Percentiles rank a stretch among this genome's conserved stretches.
Evolutionary conservation across 2,329 filamentous ascomycete species (phyloP).

Genomic region (Didymella pomorum): DNA sequence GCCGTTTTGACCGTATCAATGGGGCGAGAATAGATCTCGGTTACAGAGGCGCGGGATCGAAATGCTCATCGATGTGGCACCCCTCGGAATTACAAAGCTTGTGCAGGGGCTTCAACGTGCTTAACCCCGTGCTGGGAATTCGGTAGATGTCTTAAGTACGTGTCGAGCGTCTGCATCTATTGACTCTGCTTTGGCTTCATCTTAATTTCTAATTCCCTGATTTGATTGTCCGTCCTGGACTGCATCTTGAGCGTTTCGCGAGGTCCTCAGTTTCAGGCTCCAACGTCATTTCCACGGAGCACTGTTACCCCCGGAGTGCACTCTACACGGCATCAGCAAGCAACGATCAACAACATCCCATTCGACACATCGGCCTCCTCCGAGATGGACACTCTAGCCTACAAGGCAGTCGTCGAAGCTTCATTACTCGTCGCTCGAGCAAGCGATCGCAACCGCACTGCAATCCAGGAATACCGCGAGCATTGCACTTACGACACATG

Average conservation of each 20-base stretch:
- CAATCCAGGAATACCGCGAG: constrained; percentile 6
- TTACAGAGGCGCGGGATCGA: constrained; percentile 6
- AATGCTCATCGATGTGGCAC: constrained; percentile 3
- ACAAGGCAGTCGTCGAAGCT: constrained; percentile 5
- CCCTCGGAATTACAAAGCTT: constrained; percentile 11
- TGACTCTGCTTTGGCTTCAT: not conserved
- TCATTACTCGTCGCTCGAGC: constrained; percentile 15
- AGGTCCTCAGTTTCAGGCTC: not conserved
- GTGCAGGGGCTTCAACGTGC: constrained; percentile 8
- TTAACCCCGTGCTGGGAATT: constrained; percentile 8
- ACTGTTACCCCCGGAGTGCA: not conserved
- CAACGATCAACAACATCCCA: not conserved
- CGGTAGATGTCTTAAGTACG: constrained; percentile 5
- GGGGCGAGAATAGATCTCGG: constrained; percentile 12
- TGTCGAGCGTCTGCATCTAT: not conserved
- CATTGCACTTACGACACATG: constrained; percentile 17
- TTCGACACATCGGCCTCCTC: not conserved
- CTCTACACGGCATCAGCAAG: not conserved
- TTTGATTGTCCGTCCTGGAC: not conserved
- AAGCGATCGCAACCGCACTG: constrained; percentile 7
- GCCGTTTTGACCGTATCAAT: constrained; percentile 3
- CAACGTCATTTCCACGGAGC: not conserved
- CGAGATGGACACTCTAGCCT: constrained; percentile 3
- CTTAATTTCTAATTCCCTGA: not conserved
- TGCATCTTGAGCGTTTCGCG: not conserved